These are phyloP conservation scores for Termitomyces sp. DNA, from an alignment of 768 basidiomycete species.

Conservation along the genomic window DNA sequence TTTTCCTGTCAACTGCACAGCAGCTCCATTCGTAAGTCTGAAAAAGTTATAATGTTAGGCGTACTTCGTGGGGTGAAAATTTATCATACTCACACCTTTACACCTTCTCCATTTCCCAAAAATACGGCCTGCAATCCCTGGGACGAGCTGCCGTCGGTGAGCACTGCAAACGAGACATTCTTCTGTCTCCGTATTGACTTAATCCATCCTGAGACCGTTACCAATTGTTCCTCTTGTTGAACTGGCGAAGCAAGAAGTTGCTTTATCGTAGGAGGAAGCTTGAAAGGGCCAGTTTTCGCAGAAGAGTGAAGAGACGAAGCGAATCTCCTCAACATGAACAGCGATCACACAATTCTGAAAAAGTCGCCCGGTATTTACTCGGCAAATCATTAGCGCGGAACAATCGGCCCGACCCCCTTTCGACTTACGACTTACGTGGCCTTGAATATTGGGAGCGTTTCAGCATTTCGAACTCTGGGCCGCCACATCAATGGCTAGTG, in stretches of 20 bases:
- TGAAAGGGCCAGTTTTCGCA: conserved; percentile 2
- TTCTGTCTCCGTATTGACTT: conserved; percentile 85
- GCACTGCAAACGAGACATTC: conserved; percentile 77
- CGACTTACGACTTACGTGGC: no score
- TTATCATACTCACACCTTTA: conserved; percentile 19
- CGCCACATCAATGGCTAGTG: background rate
- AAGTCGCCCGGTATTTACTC: background rate
- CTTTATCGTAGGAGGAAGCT: conserved; percentile 15
- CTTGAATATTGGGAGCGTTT: background rate
- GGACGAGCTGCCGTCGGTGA: conserved; percentile 76
- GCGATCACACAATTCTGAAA: background rate
- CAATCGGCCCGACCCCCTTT: background rate
- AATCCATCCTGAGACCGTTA: conserved; percentile 77
- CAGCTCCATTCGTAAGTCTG: conserved; percentile 20
- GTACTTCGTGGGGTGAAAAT: background rate
- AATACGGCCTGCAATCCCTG: conserved; percentile 80
- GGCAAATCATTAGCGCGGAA: background rate
- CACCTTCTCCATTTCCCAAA: conserved; percentile 28
- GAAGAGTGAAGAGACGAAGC: conserved; percentile 6
- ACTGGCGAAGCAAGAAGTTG: conserved; percentile 9
- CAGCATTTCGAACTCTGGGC: background rate
- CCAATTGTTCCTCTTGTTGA: conserved; percentile 5
- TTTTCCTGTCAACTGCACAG: conserved; percentile 28
- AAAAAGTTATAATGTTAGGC: background rate
- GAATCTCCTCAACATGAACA: conserved; percentile 9